phyloP scores from a whole-genome alignment of 1,284 basidiomycete species.

The Sporisorium sorghi region DNA sequence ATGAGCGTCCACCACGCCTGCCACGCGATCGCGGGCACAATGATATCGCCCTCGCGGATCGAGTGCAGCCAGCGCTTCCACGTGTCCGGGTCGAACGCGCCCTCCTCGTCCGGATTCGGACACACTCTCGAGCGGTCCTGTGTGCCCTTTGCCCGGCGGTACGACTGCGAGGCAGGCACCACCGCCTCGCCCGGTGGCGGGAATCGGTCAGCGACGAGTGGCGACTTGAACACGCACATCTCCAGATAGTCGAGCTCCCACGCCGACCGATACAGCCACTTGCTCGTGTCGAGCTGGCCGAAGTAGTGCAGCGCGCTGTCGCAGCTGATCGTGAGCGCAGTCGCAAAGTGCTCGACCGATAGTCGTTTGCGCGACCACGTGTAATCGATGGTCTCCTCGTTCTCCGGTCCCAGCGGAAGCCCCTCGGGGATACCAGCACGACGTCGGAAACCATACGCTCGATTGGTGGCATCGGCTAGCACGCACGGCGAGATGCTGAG shows the following conservation, averaged over 20 bases:
- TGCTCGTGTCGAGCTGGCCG: conserved; percentile 43
- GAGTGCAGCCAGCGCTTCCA: conserved; percentile 60
- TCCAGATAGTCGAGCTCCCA: conserved; percentile 68
- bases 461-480: conserved; percentile 48
- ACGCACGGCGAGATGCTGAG: conserved; percentile 55
- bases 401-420: conserved; percentile 49
- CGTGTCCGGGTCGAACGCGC: conserved; percentile 50
- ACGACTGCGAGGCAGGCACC: conserved; percentile 44
- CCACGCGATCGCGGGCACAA: conserved; percentile 61
- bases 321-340: conserved; percentile 46
- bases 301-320: conserved; percentile 54
- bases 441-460: conserved; percentile 55
- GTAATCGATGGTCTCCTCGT: conserved; percentile 61
- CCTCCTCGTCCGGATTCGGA: conserved; percentile 54
- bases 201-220: conserved; percentile 58
- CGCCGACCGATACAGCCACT: conserved; percentile 56
- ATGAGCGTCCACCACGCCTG: conserved; percentile 69
- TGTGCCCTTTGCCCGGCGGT: conserved; percentile 34
- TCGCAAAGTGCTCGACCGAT: conserved; percentile 53
- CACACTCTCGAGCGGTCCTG: conserved; percentile 50
- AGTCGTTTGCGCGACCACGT: conserved; percentile 62
- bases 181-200: conserved; percentile 56
- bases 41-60: conserved; percentile 57
- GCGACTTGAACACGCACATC: conserved; percentile 62
- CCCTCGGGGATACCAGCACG: conserved; percentile 61